Evolutionary conservation across 2,329 filamentous ascomycete species (phyloP), one percentile per base, ranked within the genome.

Genomic region (Akanthomyces lecanii): DNA sequence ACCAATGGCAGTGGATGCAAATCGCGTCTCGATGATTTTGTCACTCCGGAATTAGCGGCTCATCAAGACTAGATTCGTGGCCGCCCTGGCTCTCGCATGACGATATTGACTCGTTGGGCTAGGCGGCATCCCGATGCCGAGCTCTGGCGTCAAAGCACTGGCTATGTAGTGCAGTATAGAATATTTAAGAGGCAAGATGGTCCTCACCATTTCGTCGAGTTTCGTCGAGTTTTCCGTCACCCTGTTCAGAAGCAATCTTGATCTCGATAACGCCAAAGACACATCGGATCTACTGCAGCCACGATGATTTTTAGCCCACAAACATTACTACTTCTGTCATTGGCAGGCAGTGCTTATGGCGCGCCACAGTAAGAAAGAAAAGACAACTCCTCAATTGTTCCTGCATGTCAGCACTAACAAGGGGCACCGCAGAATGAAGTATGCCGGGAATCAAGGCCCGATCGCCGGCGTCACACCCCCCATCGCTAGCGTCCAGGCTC

Each of bases 381-480:
- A 14, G 5, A 6, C 25, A 14, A 3, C 21, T 38, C 33, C 21
- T 2, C 30, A 16, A 42, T 7, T 23, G 25, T 18, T 28, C 12
- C 40, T 54, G 48, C 50, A 61, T 28, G 11, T 38, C 40, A 38
- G 30, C 18, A 38, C 60, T 57, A 56, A 59, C 51, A 47, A 16
- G 30, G 30, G 21, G 21, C 7, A 12, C 14, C 23, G 16, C n/a
- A 77, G 75, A 61, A 76, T 79, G 68, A 73, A 73, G 40, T 78
- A 78, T 62, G 78, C 73, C 6, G 77, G 78, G 61, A 80, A 80
- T 63, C 70, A 68, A 2, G 78, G 77, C 2, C 69, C 75, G 1
- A 76, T 81, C 7, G 79, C 70, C 10, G 79, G 78, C 12, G 70
- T 80, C 2, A 67, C 69, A 25, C 70, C 77, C 3, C 75, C 77